These are phyloP conservation scores for Rhodotorula paludigena DNA, from an alignment of 768 basidiomycete species.

Conservation along the genomic window DNA sequence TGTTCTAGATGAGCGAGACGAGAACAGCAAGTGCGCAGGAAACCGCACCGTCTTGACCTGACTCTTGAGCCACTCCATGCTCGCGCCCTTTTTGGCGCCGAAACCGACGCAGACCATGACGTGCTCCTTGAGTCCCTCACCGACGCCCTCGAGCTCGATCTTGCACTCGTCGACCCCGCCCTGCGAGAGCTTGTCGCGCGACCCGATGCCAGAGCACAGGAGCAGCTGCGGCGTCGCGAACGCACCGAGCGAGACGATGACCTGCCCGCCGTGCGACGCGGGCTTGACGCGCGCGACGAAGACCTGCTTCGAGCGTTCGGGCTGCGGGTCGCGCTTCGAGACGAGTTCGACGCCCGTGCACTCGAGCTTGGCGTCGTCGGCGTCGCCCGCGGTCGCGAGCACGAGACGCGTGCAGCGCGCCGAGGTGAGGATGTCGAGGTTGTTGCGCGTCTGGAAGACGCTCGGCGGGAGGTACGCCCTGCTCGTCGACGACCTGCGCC, in stretches of 20 bases:
- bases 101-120: slow-evolving; percentile 4
- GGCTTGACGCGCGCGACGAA: slow-evolving; percentile 9
- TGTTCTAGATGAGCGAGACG: background rate
- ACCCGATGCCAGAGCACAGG: slow-evolving; percentile 21
- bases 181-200: slow-evolving; percentile 11
- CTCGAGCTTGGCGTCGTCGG: background rate
- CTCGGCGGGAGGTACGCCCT: slow-evolving; percentile 34
- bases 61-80: slow-evolving; percentile 20
- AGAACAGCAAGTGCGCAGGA: background rate
- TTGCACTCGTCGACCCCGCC: slow-evolving; percentile 5
- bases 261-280: no score
- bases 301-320: background rate
- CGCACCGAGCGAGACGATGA: slow-evolving; percentile 25
- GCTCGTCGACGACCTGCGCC: slow-evolving; percentile 33
- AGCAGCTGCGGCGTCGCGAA: slow-evolving; percentile 34
- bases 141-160: slow-evolving; percentile 50
- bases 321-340: slow-evolving; percentile 2
- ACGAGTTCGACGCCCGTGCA: slow-evolving; percentile 33
- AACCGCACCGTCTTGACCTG: slow-evolving; percentile 25
- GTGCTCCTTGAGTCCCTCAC: slow-evolving; percentile 48
- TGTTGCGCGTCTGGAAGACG: slow-evolving; percentile 27
- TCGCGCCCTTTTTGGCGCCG: slow-evolving; percentile 14
- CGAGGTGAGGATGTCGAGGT: slow-evolving; percentile 35
- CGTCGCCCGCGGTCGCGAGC: background rate
- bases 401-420: slow-evolving; percentile 30